phyloP scores from a whole-genome alignment of 495 filamentous ascomycete genomes.

The Penicillium soppii region DNA sequence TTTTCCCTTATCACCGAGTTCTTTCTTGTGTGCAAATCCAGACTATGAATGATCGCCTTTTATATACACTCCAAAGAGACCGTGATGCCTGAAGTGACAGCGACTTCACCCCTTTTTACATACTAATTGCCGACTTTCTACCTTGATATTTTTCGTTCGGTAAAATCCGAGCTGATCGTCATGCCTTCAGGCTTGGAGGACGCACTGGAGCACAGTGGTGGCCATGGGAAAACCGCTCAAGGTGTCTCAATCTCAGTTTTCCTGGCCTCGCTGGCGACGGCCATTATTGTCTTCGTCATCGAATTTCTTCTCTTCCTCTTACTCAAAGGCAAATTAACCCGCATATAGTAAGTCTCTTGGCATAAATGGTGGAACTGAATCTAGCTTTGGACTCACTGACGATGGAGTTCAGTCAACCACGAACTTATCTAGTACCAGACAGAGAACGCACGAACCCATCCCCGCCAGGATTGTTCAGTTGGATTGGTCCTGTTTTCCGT shows the following conservation, averaged over 20 bases:
- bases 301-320: constrained; percentile 76
- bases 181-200: constrained; percentile 34
- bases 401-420: constrained; percentile 60
- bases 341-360: constrained; percentile 71
- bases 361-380: neutral
- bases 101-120: neutral
- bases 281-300: constrained; percentile 72
- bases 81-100: neutral
- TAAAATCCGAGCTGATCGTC: constrained; percentile 9
- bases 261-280: constrained; percentile 70
- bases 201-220: constrained; percentile 39
- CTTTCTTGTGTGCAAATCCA: neutral
- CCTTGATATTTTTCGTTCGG: neutral
- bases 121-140: neutral
- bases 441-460: constrained; percentile 75
- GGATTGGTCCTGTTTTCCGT: constrained; percentile 70
- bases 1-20: neutral
- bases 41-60: neutral
- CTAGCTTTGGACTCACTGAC: constrained; percentile 10
- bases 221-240: constrained; percentile 42
- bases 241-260: constrained; percentile 58
- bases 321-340: constrained; percentile 71
- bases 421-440: constrained; percentile 89
- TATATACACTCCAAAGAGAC: neutral
- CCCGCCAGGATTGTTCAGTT: constrained; percentile 65